Percentiles rank a stretch among this genome's conserved stretches.
Evolutionary conservation across 2,329 filamentous ascomycete species (phyloP).

Genomic region (Aureobasidium sp.): DNA sequence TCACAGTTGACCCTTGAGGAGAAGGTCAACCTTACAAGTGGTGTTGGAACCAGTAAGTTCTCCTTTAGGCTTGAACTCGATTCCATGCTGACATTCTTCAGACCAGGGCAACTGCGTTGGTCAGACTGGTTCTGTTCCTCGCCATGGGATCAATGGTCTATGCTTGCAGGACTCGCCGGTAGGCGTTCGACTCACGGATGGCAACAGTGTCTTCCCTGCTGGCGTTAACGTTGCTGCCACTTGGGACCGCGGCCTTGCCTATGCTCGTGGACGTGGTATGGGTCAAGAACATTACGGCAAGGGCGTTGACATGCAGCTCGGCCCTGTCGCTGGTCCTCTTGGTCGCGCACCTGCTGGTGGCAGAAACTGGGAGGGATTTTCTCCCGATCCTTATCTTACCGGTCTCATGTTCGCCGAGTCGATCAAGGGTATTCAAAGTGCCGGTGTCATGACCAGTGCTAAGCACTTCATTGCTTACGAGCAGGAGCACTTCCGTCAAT

Average conservation of each 20-base stretch:
- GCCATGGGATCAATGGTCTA: slow-evolving; percentile 30
- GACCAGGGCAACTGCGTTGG: slow-evolving; percentile 26
- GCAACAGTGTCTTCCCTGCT: slow-evolving; percentile 30
- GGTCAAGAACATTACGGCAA: slow-evolving; percentile 30
- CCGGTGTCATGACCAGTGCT: slow-evolving; percentile 35
- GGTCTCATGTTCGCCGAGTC: slow-evolving; percentile 36
- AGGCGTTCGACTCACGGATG: slow-evolving; percentile 22
- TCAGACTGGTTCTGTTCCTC: slow-evolving; percentile 29
- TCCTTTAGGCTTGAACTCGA: background rate
- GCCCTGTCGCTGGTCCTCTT: slow-evolving; percentile 38
- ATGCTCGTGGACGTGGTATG: slow-evolving; percentile 33
- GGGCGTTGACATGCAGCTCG: slow-evolving; percentile 38
- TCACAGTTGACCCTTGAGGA: slow-evolving; percentile 30
- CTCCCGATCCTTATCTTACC: slow-evolving; percentile 38
- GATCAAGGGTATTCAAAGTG: slow-evolving; percentile 35
- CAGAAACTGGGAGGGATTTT: slow-evolving; percentile 38
- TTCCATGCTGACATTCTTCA: background rate
- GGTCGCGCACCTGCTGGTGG: slow-evolving; percentile 36
- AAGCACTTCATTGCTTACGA: slow-evolving; percentile 57
- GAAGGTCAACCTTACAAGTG: slow-evolving; percentile 30
- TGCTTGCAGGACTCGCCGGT: slow-evolving; percentile 33
- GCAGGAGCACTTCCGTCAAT: slow-evolving; percentile 46
- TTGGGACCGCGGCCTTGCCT: slow-evolving; percentile 37
- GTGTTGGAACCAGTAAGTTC: slow-evolving; percentile 18
- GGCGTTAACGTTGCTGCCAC: slow-evolving; percentile 30